Evolutionary conservation across 129 eudicot genomes (phyloP), one percentile per base, ranked within the genome.

Genomic region (Glebionis coronaria): DNA sequence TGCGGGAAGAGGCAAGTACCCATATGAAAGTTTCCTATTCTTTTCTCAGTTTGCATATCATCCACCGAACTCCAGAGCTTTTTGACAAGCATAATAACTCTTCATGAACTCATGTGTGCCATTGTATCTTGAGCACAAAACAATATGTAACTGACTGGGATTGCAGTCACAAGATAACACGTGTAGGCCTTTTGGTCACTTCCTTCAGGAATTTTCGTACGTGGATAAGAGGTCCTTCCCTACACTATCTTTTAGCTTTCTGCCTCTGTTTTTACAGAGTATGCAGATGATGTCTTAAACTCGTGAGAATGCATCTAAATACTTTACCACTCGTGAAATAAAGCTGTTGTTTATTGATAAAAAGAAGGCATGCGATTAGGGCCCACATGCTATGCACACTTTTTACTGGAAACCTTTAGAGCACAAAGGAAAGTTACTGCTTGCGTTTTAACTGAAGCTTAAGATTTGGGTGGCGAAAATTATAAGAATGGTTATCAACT

Each of bases 111-210:
- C 44, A 28, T 57, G 69, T 21, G 56, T 69, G 71, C 55, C 69
- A 57, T 57, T 72, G 74, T 58, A 78, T 78, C 58, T 68, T 50
- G 78, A 72, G 53, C 70, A 78, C 46, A 64, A 70, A 74, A 80
- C 64, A 66, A 74, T 61, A 35, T 62, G 67, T 11, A 64, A 45
- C 55, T 69, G 75, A 73, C 66, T 77, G 63, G 79, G 72, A 75
- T 68, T 52, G 63, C 60, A 68, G 70, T 67, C 64, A 49, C 66
- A 63, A 31, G 79, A 68, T 31, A 67, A 68, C 31, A 70, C 78
- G 76, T 78, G 78, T 64, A 51, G 49, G 60, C 27, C 76, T 58
- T 61, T 68, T 27, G 67, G 31, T 56, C 40, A 65, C 44, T 73
- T 58, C 31, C 68, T 77, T 56, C 21, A 38, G 57, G 67, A 73